A percentile compares a stretch with the other conserved stretches of the same genome.
phyloP scores from a whole-genome alignment of 345 rosid genomes.

The Brassica incana region DNA sequence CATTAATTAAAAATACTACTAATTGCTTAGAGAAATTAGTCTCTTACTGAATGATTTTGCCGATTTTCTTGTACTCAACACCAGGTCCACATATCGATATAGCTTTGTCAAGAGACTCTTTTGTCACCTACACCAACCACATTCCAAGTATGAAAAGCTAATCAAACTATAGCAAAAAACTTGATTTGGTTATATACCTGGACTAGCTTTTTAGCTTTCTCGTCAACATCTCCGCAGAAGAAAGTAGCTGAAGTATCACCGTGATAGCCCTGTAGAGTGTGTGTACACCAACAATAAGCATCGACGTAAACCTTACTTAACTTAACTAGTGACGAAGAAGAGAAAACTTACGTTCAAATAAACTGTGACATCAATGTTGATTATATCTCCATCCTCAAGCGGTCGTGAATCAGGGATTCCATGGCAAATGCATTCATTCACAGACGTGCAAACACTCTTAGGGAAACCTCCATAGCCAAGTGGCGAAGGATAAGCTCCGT shows the following conservation, averaged over 20 bases:
- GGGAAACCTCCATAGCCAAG: conserved; percentile 98
- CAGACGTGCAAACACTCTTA: conserved; percentile 95
- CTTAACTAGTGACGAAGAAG: neutral
- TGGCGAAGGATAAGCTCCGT: conserved; percentile 97
- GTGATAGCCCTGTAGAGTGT: conserved; percentile 60
- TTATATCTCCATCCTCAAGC: conserved; percentile 92
- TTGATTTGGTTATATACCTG: conserved; percentile 40
- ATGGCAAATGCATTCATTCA: conserved; percentile 96
- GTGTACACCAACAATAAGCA: neutral
- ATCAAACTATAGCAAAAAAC: neutral
- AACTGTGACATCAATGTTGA: conserved; percentile 55
- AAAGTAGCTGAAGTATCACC: conserved; percentile 95
- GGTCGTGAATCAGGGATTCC: conserved; percentile 90
- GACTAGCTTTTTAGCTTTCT: conserved; percentile 71
- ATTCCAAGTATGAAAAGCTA: conserved; percentile 17
- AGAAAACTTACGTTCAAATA: conserved; percentile 66
- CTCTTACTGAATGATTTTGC: conserved; percentile 83
- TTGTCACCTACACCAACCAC: conserved; percentile 61
- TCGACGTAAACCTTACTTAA: neutral
- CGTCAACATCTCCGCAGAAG: conserved; percentile 85
- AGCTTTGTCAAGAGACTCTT: conserved; percentile 78
- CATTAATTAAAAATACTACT: neutral
- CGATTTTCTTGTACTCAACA: conserved; percentile 77
- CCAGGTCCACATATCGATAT: conserved; percentile 85
- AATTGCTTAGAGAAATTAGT: neutral